Evolutionary conservation across 176 grass and related monocot species (phyloP).

Genomic region (Aegilops speltoides): DNA sequence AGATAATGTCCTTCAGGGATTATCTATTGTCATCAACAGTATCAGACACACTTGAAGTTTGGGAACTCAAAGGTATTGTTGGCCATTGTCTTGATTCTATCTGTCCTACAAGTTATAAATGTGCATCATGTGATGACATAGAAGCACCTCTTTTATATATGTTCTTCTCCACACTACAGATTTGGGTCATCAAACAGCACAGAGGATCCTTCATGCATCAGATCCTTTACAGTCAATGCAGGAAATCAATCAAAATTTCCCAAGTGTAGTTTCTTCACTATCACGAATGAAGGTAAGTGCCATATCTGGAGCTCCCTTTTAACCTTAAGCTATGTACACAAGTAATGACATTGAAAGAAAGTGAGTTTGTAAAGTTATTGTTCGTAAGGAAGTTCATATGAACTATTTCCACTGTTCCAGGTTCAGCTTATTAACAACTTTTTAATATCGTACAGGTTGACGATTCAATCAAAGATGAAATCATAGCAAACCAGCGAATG

Average conservation of each 20-base stretch:
- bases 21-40: slow-evolving; percentile 89
- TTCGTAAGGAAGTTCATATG: slow-evolving; percentile 21
- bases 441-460: slow-evolving; percentile 63
- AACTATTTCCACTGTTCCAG: background rate
- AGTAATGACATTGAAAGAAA: background rate
- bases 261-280: slow-evolving; percentile 92
- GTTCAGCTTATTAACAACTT: slow-evolving; percentile 18
- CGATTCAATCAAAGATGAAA: slow-evolving; percentile 84
- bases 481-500: slow-evolving; percentile 94
- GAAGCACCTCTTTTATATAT: slow-evolving; percentile 24
- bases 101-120: slow-evolving; percentile 15
- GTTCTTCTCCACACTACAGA: slow-evolving; percentile 50
- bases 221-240: slow-evolving; percentile 98
- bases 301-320: slow-evolving; percentile 25
- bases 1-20: slow-evolving; percentile 90
- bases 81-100: slow-evolving; percentile 23
- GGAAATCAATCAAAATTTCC: slow-evolving; percentile 99
- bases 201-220: slow-evolving; percentile 91
- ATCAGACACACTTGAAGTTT: slow-evolving; percentile 94
- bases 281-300: slow-evolving; percentile 90
- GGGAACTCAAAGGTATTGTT: slow-evolving; percentile 94
- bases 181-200: slow-evolving; percentile 95
- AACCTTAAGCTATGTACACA: background rate
- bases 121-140: background rate
- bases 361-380: slow-evolving; percentile 8